Conservation (phyloP, 257 asterid species). For the Fraxinus excelsior region DNA sequence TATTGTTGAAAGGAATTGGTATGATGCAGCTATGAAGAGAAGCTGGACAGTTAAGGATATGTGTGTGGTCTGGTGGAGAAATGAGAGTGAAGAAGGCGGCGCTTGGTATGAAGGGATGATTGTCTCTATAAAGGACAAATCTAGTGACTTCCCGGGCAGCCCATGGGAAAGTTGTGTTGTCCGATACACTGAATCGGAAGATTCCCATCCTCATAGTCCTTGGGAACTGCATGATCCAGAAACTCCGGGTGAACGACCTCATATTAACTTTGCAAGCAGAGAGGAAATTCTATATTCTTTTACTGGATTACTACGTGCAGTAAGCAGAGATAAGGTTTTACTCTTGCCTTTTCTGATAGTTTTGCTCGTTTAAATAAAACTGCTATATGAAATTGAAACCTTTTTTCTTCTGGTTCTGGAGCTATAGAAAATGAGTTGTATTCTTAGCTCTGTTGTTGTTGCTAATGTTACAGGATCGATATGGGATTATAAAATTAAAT, state of each 20-base stretch:
- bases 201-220: slow-evolving; percentile 60
- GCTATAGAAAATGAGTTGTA: background rate
- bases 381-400: background rate
- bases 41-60: slow-evolving; percentile 63
- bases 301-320: slow-evolving; percentile 42
- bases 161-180: slow-evolving; percentile 86
- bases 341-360: slow-evolving; percentile 13
- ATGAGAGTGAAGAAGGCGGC: slow-evolving; percentile 65
- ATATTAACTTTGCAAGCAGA: slow-evolving; percentile 41
- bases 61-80: slow-evolving; percentile 92
- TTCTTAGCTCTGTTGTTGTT: slow-evolving; percentile 21
- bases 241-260: slow-evolving; percentile 53
- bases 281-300: slow-evolving; percentile 45
- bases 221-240: slow-evolving; percentile 89
- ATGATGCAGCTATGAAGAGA: slow-evolving; percentile 65
- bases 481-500: slow-evolving; percentile 64
- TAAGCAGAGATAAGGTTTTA: slow-evolving; percentile 63
- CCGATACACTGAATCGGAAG: slow-evolving; percentile 46
- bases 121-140: slow-evolving; percentile 54
- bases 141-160: slow-evolving; percentile 68
- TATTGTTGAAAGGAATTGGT: slow-evolving; percentile 71
- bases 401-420: background rate
- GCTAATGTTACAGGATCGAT: slow-evolving; percentile 63
- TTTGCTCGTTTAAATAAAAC: slow-evolving; percentile 4
- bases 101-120: slow-evolving; percentile 80